Percentiles rank a stretch among this genome's conserved stretches.
These are phyloP conservation scores for Comarum palustre DNA, from an alignment of 306 rosid genomes.

Conservation along the genomic window DNA sequence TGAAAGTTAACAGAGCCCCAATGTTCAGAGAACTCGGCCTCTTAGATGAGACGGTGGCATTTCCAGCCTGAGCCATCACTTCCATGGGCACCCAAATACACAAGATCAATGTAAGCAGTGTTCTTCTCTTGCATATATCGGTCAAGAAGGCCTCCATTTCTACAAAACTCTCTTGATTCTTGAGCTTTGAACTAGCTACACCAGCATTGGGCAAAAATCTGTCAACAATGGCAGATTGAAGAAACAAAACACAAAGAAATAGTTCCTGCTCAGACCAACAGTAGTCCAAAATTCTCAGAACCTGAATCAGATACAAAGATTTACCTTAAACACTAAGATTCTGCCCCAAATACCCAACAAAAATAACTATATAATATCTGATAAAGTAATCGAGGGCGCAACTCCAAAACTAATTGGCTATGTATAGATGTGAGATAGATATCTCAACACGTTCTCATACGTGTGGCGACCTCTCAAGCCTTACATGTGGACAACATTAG, in stretches of 20 bases:
- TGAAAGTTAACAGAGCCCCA: slow-evolving; percentile 55
- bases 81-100: slow-evolving; percentile 45
- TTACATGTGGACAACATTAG: too few species aligned
- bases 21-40: slow-evolving; percentile 50
- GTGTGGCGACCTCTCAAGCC: too few species aligned
- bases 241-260: background rate
- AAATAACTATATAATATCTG: slow-evolving; percentile 14
- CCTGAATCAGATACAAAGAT: slow-evolving; percentile 14
- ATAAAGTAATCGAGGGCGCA: too few species aligned
- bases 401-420: too few species aligned
- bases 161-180: slow-evolving; percentile 21
- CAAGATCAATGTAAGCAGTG: slow-evolving; percentile 34
- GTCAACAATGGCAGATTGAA: slow-evolving; percentile 32
- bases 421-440: too few species aligned
- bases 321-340: slow-evolving; percentile 31
- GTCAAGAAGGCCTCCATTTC: slow-evolving; percentile 38
- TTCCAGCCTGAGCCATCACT: slow-evolving; percentile 46
- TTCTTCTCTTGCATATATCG: slow-evolving; percentile 23
- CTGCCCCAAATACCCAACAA: slow-evolving; percentile 25
- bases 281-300: slow-evolving; percentile 22
- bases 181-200: slow-evolving; percentile 20
- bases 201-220: slow-evolving; percentile 30
- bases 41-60: slow-evolving; percentile 35
- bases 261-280: slow-evolving; percentile 12
- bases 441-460: too few species aligned